These are phyloP conservation scores for Solanum phureja DNA, from an alignment of 257 asterid species.

Conservation along the genomic window DNA sequence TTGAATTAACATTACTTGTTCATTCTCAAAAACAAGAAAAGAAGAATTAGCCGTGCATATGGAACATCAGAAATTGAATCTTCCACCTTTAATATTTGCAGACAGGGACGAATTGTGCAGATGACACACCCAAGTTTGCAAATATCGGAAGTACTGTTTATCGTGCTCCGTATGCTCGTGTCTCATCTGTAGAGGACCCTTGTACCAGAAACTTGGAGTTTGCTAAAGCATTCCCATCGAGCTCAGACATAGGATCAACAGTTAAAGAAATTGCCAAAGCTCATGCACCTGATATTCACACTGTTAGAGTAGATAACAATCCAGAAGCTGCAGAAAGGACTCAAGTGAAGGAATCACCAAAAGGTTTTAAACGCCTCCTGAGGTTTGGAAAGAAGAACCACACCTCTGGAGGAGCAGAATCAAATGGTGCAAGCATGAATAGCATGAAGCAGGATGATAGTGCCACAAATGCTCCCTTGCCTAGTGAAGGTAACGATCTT, in stretches of 20 bases:
- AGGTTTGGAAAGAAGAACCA: constrained; percentile 80
- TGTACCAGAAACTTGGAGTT: constrained; percentile 36
- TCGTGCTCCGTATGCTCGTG: constrained; percentile 57
- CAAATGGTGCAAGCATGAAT: constrained; percentile 37
- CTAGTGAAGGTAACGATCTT: constrained; percentile 63
- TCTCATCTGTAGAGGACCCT: constrained; percentile 62
- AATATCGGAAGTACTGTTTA: constrained; percentile 24
- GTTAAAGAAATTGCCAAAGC: constrained; percentile 37
- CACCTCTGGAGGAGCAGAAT: constrained; percentile 47
- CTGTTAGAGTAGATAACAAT: constrained; percentile 26
- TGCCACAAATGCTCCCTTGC: constrained; percentile 26
- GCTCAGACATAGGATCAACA: constrained; percentile 19
- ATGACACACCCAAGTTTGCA: constrained; percentile 25
- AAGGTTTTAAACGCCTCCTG: constrained; percentile 71
- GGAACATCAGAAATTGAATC: not conserved
- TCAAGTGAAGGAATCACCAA: constrained; percentile 56
- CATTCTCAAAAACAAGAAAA: not conserved
- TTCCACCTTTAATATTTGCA: constrained; percentile 10
- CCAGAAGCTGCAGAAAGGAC: constrained; percentile 38
- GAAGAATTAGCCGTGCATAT: not conserved
- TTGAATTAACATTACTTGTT: not conserved
- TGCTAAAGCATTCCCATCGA: constrained; percentile 29
- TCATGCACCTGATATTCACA: constrained; percentile 30
- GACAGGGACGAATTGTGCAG: constrained; percentile 29
- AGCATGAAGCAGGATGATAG: constrained; percentile 30